These are phyloP conservation scores for Themeda triandra DNA, from an alignment of 176 grass and related monocot species.

Conservation along the genomic window DNA sequence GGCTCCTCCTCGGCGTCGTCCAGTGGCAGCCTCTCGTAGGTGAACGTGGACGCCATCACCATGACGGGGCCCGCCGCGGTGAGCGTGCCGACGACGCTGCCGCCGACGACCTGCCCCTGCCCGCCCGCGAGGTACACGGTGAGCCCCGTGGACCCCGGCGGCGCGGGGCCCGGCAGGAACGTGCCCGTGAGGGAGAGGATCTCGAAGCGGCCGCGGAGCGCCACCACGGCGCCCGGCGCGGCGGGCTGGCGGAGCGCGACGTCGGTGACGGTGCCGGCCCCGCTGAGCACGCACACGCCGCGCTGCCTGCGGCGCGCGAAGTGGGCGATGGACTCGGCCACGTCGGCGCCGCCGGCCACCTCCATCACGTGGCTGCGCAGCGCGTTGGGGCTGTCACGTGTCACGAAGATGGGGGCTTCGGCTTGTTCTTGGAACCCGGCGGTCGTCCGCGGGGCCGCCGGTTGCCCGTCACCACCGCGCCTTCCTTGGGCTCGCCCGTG, in stretches of 20 bases:
- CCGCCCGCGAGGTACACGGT: conserved; percentile 75
- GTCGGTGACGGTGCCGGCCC: conserved; percentile 61
- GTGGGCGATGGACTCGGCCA: conserved; percentile 80
- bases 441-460: conserved; percentile 72
- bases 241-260: conserved; percentile 71
- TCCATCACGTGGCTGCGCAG: conserved; percentile 87
- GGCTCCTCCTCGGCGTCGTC: conserved; percentile 58
- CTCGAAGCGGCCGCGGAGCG: conserved; percentile 77
- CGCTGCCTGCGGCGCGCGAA: conserved; percentile 73
- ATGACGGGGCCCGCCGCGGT: conserved; percentile 79
- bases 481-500: conserved; percentile 52
- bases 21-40: conserved; percentile 80
- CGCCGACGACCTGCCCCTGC: conserved; percentile 85
- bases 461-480: conserved; percentile 57
- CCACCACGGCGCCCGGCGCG: conserved; percentile 51
- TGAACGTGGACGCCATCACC: conserved; percentile 85
- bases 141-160: conserved; percentile 70
- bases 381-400: conserved; percentile 79
- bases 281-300: conserved; percentile 81
- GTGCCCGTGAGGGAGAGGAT: conserved; percentile 76
- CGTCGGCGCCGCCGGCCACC: conserved; percentile 66
- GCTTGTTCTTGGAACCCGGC: conserved; percentile 82
- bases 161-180: conserved; percentile 75
- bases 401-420: conserved; percentile 88
- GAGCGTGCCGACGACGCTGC: conserved; percentile 72